These are phyloP conservation scores for Penicillium paneum DNA, from an alignment of 2,329 filamentous ascomycete species.

Conservation along the genomic window DNA sequence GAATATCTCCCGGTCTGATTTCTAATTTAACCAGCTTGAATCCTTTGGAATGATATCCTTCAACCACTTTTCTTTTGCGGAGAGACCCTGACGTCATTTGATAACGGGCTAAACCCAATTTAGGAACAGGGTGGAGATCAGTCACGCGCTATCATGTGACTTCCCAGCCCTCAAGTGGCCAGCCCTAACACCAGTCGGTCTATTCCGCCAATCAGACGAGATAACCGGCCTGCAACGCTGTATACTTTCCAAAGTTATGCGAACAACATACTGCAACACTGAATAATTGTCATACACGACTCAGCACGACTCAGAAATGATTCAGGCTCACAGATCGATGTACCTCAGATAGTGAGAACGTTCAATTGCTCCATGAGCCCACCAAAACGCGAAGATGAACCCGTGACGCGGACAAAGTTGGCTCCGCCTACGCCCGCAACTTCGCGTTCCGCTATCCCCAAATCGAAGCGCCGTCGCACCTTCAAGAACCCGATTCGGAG, in stretches of 20 bases:
- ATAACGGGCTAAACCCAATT: slow-evolving; percentile 1
- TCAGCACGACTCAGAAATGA: neutral
- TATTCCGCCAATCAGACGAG: slow-evolving; percentile 9
- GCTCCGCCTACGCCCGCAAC: neutral
- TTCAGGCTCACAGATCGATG: neutral
- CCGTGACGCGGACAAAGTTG: neutral
- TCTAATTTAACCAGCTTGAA: neutral
- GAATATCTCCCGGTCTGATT: neutral
- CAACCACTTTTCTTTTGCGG: neutral
- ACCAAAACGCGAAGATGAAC: neutral
- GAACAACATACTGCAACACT: neutral
- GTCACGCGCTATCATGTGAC: slow-evolving; percentile 7
- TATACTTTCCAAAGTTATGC: neutral
- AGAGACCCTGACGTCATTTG: slow-evolving; percentile 15
- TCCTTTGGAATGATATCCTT: neutral
- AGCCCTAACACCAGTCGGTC: slow-evolving; percentile 4
- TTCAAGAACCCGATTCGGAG: slow-evolving; percentile 11
- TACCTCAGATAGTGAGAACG: neutral
- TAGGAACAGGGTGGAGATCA: neutral
- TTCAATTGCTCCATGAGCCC: neutral
- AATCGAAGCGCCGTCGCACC: slow-evolving; percentile 6
- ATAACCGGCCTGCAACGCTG: neutral
- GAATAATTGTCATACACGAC: neutral
- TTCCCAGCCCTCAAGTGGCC: slow-evolving; percentile 2
- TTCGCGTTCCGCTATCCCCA: neutral